phyloP scores from a whole-genome alignment of 2,329 filamentous ascomycete genomes.

The Thermoascus crustaceus region DNA sequence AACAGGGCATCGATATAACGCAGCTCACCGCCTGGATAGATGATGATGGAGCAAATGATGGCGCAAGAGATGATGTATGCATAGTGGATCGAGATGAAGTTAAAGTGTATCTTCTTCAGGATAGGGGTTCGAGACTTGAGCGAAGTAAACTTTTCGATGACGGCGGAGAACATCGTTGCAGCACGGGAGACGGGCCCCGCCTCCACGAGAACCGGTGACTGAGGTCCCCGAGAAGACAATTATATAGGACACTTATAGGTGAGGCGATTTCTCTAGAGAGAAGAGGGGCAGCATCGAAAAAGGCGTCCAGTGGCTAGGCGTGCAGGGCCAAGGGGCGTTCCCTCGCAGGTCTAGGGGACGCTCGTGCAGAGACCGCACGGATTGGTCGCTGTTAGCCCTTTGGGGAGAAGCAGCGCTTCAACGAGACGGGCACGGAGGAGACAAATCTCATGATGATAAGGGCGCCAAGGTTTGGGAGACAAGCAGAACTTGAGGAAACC shows the following conservation, averaged over 20 bases:
- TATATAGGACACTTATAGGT: neutral
- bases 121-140: conserved; percentile 30
- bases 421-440: conserved; percentile 2
- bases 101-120: conserved; percentile 30
- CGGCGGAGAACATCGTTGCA: conserved; percentile 23
- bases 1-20: conserved; percentile 81
- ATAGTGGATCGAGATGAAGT: conserved; percentile 47
- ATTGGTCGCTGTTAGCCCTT: conserved; percentile 6
- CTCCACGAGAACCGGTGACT: too few relatives aligned
- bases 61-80: conserved; percentile 69
- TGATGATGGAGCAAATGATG: conserved; percentile 65
- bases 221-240: too few relatives aligned
- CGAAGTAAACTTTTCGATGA: conserved; percentile 13
- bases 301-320: neutral
- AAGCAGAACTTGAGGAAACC: neutral
- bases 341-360: too few relatives aligned
- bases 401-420: conserved; percentile 5
- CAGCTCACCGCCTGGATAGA: conserved; percentile 60
- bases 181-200: too few relatives aligned
- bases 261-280: neutral
- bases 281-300: neutral
- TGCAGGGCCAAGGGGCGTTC: neutral
- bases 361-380: neutral
- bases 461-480: neutral
- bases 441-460: conserved; percentile 7